A percentile compares a stretch with the other conserved stretches of the same genome.
Conservation (phyloP, 495 filamentous ascomycete species). For the Podospora didyma region DNA sequence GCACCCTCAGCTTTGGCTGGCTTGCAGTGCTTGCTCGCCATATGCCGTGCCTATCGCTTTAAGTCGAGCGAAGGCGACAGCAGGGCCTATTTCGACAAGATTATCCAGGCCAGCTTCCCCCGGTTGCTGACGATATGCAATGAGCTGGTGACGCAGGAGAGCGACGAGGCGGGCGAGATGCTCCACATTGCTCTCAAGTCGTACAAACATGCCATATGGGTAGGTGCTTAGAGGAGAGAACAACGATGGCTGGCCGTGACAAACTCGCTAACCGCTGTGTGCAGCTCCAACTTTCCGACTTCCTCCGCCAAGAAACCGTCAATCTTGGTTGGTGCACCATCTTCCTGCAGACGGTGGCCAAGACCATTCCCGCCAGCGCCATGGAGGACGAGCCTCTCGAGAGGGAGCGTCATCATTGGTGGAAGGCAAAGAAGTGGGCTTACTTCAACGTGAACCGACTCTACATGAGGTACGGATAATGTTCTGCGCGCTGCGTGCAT, state of each 20-base stretch:
- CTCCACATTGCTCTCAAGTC: constrained; percentile 89
- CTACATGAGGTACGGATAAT: constrained; percentile 70
- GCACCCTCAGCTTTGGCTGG: constrained; percentile 85
- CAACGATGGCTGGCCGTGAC: neutral
- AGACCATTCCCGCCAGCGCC: constrained; percentile 71
- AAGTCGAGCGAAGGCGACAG: constrained; percentile 70
- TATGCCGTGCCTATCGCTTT: constrained; percentile 91
- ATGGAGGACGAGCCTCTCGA: constrained; percentile 82
- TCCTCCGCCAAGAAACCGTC: constrained; percentile 69
- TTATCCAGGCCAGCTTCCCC: constrained; percentile 89
- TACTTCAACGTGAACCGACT: constrained; percentile 95
- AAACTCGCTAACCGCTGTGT: constrained; percentile 28
- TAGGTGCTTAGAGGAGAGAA: constrained; percentile 43
- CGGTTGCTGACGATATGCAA: constrained; percentile 81
- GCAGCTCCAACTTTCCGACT: constrained; percentile 77
- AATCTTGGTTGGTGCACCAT: constrained; percentile 94
- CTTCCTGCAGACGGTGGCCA: constrained; percentile 84
- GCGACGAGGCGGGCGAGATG: constrained; percentile 93
- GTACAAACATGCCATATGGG: constrained; percentile 96
- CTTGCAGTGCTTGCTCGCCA: constrained; percentile 86
- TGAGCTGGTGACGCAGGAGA: constrained; percentile 82
- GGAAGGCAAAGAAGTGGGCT: constrained; percentile 99
- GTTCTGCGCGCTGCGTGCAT: too few species aligned
- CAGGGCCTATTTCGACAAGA: constrained; percentile 85
- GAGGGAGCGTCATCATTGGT: constrained; percentile 92